Conservation (phyloP, 257 asterid species). For the Phtheirospermum japonicum region DNA sequence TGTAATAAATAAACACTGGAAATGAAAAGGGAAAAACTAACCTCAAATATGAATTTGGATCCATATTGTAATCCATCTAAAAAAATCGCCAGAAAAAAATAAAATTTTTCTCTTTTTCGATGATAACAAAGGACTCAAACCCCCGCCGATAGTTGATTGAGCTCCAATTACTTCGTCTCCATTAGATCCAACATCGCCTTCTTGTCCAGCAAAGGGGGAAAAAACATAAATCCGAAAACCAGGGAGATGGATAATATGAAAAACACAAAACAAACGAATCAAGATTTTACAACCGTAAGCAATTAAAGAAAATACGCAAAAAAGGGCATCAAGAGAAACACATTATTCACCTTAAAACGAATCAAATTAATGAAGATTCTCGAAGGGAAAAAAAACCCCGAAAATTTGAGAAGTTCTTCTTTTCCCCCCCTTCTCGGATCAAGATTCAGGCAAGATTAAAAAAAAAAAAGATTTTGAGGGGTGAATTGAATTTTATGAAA, state of each 20-base stretch:
- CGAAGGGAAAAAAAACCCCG: not conserved
- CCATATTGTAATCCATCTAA: constrained; percentile 45
- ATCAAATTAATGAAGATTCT: constrained; percentile 9
- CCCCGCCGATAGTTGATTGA: constrained; percentile 25
- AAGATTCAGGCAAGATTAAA: constrained; percentile 12
- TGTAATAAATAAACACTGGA: not conserved
- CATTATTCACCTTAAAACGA: constrained; percentile 24
- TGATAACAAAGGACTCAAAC: constrained; percentile 15
- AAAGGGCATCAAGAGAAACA: constrained; percentile 24
- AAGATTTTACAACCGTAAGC: constrained; percentile 16
- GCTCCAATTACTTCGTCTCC: constrained; percentile 32
- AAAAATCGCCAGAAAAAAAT: constrained; percentile 9
- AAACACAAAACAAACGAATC: not conserved
- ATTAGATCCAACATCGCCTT: constrained; percentile 22
- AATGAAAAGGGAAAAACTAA: constrained; percentile 23
- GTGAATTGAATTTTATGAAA: constrained; percentile 20
- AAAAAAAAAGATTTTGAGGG: constrained; percentile 14
- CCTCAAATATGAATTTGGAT: constrained; percentile 66
- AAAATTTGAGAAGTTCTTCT: not conserved
- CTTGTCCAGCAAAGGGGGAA: constrained; percentile 5
- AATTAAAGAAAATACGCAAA: not conserved
- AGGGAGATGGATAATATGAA: too few relatives aligned
- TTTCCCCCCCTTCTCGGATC: constrained; percentile 26
- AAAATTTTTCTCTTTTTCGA: constrained; percentile 19
- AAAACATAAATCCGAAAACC: too few relatives aligned